Evolutionary conservation across 148 eudicot genomes (phyloP).

Genomic region (Chenopodium quinoa): DNA sequence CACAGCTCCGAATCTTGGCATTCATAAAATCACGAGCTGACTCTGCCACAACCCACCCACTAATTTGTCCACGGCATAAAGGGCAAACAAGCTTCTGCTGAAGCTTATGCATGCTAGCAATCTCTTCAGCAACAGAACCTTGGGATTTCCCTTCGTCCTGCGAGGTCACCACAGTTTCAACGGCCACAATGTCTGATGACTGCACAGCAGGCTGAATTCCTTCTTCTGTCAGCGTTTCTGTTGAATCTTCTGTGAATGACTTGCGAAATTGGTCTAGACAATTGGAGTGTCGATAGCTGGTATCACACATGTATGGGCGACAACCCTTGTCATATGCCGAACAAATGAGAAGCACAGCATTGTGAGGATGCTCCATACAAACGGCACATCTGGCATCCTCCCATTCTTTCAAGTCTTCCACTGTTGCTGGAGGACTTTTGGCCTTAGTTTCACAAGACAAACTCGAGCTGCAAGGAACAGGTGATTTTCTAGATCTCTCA

Average conservation of each 20-base stretch:
- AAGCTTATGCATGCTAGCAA: constrained; percentile 41
- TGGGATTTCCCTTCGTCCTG: constrained; percentile 37
- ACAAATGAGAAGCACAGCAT: constrained; percentile 79
- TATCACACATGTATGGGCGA: constrained; percentile 93
- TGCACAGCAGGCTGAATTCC: constrained; percentile 23
- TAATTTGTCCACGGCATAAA: constrained; percentile 72
- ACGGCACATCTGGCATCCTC: constrained; percentile 93
- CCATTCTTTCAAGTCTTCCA: constrained; percentile 72
- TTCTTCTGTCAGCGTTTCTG: constrained; percentile 27
- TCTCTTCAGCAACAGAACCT: constrained; percentile 33
- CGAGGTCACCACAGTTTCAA: constrained; percentile 29
- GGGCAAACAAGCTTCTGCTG: constrained; percentile 69
- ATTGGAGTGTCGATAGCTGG: constrained; percentile 94
- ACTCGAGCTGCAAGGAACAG: constrained; percentile 57
- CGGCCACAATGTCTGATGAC: constrained; percentile 19
- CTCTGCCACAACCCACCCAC: constrained; percentile 79
- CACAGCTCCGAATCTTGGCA: constrained; percentile 73
- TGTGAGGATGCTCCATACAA: constrained; percentile 98
- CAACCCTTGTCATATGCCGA: constrained; percentile 84
- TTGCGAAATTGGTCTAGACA: constrained; percentile 83
- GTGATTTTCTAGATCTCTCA: constrained; percentile 58
- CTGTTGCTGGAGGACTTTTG: constrained; percentile 41
- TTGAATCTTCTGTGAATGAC: constrained; percentile 46
- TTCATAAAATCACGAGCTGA: constrained; percentile 83
- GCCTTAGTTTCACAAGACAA: constrained; percentile 37